Evolutionary conservation across 1,139 yeast species (phyloP), one percentile per base, ranked within the genome.

Genomic region (Diutina siamensis): DNA sequence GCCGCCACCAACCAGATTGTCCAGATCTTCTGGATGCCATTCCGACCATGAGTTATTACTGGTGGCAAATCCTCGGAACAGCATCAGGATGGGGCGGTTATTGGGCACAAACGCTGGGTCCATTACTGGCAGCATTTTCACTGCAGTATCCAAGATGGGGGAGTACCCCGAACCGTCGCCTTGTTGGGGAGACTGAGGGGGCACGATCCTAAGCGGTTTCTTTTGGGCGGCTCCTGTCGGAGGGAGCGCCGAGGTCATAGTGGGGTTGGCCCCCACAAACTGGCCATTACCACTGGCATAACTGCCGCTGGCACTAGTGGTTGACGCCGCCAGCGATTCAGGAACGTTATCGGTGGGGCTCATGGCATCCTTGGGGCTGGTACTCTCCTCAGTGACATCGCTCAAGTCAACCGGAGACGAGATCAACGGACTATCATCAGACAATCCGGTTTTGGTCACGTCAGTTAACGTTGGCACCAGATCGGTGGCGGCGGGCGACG

Each of bases 71-170:
- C 36, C 36, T 3, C 42, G 31, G 42, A 38, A 38, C 32, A 17
- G 21, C 42, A 38, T 38, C 42, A 38, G 42, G 3, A 38, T 15
- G 18, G 42, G 42, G 20, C 42, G 42, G 20, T 38, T 38, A n/a
- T n/a, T n/a, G n/a, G 21, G 25, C 22, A n/a, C 34, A 7, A 4
- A 13, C 15, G n/a, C 21, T 25, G 8, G 15, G 42, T 3, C 42
- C 42, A 17, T 38, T 12, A 38, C 32, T 10, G 42, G 42, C 42
- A 38, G 42, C 42, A 38, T 38, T 15, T 38, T 38, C 21, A 38
- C 42, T 12, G 42, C 42, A 4, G 42, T 38, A 3, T 38, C 31
- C 31, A 38, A 25, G 15, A 38, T 38, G 20, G 42, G 42, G 9
- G 32, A 25, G 33, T 38, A 38, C n/a, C 31, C 42, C 34, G 12